These are phyloP conservation scores for Datisca glomerata DNA, from an alignment of 306 rosid species.

Conservation along the genomic window DNA sequence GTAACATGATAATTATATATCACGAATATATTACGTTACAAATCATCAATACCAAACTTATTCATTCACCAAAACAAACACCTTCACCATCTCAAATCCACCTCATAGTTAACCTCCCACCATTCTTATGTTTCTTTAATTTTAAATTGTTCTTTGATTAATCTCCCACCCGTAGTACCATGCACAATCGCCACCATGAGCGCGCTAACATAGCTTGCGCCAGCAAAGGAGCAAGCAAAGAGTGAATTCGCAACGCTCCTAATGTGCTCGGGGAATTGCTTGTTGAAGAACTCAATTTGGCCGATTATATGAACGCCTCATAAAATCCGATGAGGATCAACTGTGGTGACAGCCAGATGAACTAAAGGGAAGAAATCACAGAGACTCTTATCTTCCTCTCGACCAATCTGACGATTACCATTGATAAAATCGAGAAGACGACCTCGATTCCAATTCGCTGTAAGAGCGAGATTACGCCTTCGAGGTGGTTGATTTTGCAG, in stretches of 20 bases:
- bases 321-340: slow-evolving; percentile 41
- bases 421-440: slow-evolving; percentile 36
- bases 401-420: slow-evolving; percentile 43
- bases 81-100: too few species aligned
- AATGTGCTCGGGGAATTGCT: slow-evolving; percentile 58
- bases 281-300: slow-evolving; percentile 50
- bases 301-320: slow-evolving; percentile 53
- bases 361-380: slow-evolving; percentile 31
- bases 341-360: slow-evolving; percentile 50
- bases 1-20: too few species aligned
- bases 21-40: too few species aligned
- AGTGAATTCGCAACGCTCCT: slow-evolving; percentile 57
- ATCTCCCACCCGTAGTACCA: slow-evolving; percentile 15
- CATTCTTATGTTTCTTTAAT: too few species aligned
- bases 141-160: too few species aligned
- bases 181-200: slow-evolving; percentile 28
- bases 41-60: too few species aligned
- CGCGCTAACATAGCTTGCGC: slow-evolving; percentile 45
- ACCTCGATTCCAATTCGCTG: slow-evolving; percentile 51
- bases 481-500: slow-evolving; percentile 30
- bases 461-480: slow-evolving; percentile 47
- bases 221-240: slow-evolving; percentile 36
- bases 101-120: too few species aligned
- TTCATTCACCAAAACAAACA: too few species aligned
- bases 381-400: slow-evolving; percentile 35